These are phyloP conservation scores for Xylaria longipes DNA, from an alignment of 495 filamentous ascomycete genomes.

Conservation along the genomic window DNA sequence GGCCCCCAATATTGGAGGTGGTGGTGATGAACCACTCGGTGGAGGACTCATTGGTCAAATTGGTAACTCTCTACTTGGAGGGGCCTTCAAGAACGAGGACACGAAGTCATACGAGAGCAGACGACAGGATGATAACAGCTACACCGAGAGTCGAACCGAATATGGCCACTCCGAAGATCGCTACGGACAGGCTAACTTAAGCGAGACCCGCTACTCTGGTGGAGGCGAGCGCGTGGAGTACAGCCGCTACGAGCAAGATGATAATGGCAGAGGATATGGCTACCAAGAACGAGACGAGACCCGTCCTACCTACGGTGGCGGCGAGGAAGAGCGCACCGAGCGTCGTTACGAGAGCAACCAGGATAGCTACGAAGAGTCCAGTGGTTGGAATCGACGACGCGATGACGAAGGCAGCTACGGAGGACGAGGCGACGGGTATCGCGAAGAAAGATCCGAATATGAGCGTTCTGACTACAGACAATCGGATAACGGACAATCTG, in stretches of 20 bases:
- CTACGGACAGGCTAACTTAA: conserved; percentile 57
- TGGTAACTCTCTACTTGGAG: conserved; percentile 54
- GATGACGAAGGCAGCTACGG: conserved; percentile 33
- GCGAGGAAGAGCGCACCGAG: conserved; percentile 47
- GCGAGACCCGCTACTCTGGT: conserved; percentile 48
- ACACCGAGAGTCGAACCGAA: conserved; percentile 50
- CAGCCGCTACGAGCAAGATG: conserved; percentile 48
- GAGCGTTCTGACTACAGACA: conserved; percentile 28
- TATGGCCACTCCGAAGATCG: conserved; percentile 52
- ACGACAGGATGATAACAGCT: conserved; percentile 47
- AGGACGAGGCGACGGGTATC: conserved; percentile 33
- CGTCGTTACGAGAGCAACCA: conserved; percentile 40
- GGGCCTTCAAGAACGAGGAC: conserved; percentile 49
- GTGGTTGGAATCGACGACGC: conserved; percentile 29
- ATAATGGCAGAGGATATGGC: conserved; percentile 44
- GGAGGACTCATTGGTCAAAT: conserved; percentile 52
- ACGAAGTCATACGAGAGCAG: conserved; percentile 49
- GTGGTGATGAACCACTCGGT: conserved; percentile 38
- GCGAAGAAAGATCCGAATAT: conserved; percentile 21
- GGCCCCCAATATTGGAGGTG: conserved; percentile 38
- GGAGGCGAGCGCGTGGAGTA: conserved; percentile 56
- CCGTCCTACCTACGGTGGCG: conserved; percentile 37
- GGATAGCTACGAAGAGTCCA: conserved; percentile 35
- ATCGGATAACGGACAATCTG: conserved; percentile 26
- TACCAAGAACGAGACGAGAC: conserved; percentile 42